phyloP scores from a whole-genome alignment of 1,284 basidiomycete species.

The Meira nashicola region DNA sequence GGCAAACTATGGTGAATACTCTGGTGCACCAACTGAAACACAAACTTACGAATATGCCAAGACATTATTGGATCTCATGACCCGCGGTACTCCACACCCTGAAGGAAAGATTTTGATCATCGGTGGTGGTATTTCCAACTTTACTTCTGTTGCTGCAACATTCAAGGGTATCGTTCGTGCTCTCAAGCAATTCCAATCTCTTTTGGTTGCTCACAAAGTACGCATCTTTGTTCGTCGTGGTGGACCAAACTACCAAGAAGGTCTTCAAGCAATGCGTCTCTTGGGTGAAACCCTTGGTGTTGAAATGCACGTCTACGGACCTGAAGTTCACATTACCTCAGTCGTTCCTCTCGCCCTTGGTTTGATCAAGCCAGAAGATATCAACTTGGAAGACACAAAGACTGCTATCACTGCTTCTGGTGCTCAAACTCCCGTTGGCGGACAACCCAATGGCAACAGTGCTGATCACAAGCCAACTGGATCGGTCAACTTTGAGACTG shows the following conservation, averaged over 20 bases:
- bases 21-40: constrained; percentile 93
- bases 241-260: constrained; percentile 99
- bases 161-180: constrained; percentile 99
- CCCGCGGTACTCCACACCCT: constrained; percentile 59
- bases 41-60: constrained; percentile 99
- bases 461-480: constrained; percentile 57
- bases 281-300: constrained; percentile 96
- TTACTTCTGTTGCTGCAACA: constrained; percentile 97
- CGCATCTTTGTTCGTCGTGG: constrained; percentile 82
- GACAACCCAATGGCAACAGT: constrained; percentile 26
- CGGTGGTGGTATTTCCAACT: constrained; percentile 99
- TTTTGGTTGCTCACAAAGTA: constrained; percentile 45
- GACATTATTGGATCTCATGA: constrained; percentile 95
- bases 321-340: constrained; percentile 96
- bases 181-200: constrained; percentile 79
- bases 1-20: constrained; percentile 99
- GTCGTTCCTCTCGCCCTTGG: constrained; percentile 96
- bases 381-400: constrained; percentile 53
- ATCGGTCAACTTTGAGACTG: constrained; percentile 64
- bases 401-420: constrained; percentile 35
- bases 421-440: constrained; percentile 26
- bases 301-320: constrained; percentile 90
- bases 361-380: constrained; percentile 56
- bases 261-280: constrained; percentile 95
- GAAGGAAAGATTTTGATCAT: constrained; percentile 96